These are phyloP conservation scores for Syzygium aromaticum DNA, from an alignment of 345 rosid species.

Conservation along the genomic window DNA sequence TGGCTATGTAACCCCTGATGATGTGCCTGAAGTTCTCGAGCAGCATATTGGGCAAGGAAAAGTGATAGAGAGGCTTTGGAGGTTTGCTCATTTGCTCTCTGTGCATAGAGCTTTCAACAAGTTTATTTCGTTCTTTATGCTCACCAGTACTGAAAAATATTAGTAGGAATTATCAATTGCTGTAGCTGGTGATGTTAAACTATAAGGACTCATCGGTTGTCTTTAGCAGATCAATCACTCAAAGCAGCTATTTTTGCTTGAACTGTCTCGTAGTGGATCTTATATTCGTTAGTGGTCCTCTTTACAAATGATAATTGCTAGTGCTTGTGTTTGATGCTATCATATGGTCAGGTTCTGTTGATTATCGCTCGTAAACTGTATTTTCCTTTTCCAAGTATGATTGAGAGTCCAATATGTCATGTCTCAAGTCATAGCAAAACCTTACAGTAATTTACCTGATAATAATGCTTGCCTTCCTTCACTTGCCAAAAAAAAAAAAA, in stretches of 20 bases:
- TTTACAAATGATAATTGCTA: not conserved
- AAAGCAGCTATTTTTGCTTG: not conserved
- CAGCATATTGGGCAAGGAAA: constrained; percentile 79
- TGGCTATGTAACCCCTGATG: constrained; percentile 91
- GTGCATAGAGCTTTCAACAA: not conserved
- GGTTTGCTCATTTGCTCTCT: constrained; percentile 31
- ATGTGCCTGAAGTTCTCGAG: constrained; percentile 79
- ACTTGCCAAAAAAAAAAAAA: not conserved
- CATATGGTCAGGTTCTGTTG: not conserved
- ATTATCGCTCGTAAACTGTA: not conserved
- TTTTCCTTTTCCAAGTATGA: not conserved
- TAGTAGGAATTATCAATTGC: not conserved
- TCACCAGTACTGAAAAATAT: not conserved
- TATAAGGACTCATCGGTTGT: not conserved
- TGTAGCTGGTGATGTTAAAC: not conserved
- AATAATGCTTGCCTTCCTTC: not conserved
- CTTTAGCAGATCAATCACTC: not conserved
- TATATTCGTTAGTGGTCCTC: not conserved
- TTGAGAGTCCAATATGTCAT: not conserved
- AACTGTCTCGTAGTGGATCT: not conserved
- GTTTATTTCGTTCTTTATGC: not conserved
- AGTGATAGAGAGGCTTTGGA: constrained; percentile 65
- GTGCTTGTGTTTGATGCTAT: not conserved
- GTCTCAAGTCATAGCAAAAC: not conserved
- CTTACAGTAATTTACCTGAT: not conserved